A percentile compares a stretch with the other conserved stretches of the same genome.
Evolutionary conservation across 805 yeast genomes (phyloP).

Genomic region (Candida michaelii): DNA sequence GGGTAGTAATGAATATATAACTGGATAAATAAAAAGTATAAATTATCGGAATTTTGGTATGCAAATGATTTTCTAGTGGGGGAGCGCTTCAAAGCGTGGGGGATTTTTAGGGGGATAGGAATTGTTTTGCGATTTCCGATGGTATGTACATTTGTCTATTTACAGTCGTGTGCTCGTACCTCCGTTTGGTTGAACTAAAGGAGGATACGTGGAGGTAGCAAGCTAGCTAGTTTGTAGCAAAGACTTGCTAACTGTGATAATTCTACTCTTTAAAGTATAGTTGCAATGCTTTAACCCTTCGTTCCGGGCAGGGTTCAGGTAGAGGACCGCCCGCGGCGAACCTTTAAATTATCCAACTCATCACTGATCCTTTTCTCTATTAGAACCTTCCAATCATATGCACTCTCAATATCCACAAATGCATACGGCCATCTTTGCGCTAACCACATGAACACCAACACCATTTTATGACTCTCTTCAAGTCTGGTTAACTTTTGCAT

Average conservation of each 20-base stretch:
- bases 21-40: too few relatives aligned
- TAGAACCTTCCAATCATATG: slow-evolving; percentile 63
- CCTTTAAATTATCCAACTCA: slow-evolving; percentile 37
- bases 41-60: slow-evolving; percentile 1
- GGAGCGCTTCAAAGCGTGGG: slow-evolving; percentile 8
- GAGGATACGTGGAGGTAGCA: too few relatives aligned
- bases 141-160: not conserved
- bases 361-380: slow-evolving; percentile 63
- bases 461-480: slow-evolving; percentile 67
- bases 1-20: too few relatives aligned
- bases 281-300: too few relatives aligned
- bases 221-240: too few relatives aligned
- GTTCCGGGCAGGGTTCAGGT: too few relatives aligned
- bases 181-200: too few relatives aligned
- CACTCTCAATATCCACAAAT: slow-evolving; percentile 75
- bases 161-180: too few relatives aligned
- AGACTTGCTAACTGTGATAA: too few relatives aligned
- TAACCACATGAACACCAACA: slow-evolving; percentile 79
- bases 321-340: too few relatives aligned
- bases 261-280: too few relatives aligned
- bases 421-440: slow-evolving; percentile 81
- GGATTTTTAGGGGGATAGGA: slow-evolving; percentile 1
- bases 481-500: slow-evolving; percentile 22
- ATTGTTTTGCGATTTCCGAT: too few relatives aligned
- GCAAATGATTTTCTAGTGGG: slow-evolving; percentile 3